Percentiles rank a stretch among this genome's conserved stretches.
These are phyloP conservation scores for Ramaria sp. DNA, from an alignment of 768 basidiomycete genomes.

Conservation along the genomic window DNA sequence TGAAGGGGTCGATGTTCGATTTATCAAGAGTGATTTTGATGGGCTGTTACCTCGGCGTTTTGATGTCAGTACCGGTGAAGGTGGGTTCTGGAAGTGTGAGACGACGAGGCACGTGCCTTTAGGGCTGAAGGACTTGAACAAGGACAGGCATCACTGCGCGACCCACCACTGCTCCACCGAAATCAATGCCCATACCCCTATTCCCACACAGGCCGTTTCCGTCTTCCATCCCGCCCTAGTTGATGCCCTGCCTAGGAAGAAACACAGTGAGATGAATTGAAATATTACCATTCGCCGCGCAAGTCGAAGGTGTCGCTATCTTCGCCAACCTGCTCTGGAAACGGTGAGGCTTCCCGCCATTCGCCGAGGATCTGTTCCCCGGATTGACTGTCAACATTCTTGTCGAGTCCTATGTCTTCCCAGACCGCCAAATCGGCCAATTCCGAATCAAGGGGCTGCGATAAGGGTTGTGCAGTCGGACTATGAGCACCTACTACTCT, in stretches of 20 bases:
- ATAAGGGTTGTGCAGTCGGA: neutral
- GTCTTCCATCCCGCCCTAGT: too few relatives aligned
- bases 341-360: conserved; percentile 5
- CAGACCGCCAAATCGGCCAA: neutral
- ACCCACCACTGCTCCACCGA: too few relatives aligned
- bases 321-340: neutral
- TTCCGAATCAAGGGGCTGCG: neutral
- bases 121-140: conserved; percentile 82
- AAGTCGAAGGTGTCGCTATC: conserved; percentile 1
- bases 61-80: conserved; percentile 26
- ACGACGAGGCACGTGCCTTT: conserved; percentile 51
- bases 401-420: neutral
- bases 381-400: neutral
- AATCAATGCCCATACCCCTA: too few relatives aligned
- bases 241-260: neutral
- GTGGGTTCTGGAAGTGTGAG: conserved; percentile 41
- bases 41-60: conserved; percentile 87
- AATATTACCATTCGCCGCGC: neutral
- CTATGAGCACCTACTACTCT: neutral
- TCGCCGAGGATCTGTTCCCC: conserved; percentile 6
- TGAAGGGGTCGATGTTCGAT: conserved; percentile 69
- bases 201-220: too few relatives aligned
- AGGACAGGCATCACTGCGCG: too few relatives aligned
- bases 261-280: neutral
- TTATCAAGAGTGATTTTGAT: conserved; percentile 85